Percentiles rank a stretch among this genome's conserved stretches.
Conservation (phyloP, 2,329 filamentous ascomycete species). For the Mycosphaerella arachidis region DNA sequence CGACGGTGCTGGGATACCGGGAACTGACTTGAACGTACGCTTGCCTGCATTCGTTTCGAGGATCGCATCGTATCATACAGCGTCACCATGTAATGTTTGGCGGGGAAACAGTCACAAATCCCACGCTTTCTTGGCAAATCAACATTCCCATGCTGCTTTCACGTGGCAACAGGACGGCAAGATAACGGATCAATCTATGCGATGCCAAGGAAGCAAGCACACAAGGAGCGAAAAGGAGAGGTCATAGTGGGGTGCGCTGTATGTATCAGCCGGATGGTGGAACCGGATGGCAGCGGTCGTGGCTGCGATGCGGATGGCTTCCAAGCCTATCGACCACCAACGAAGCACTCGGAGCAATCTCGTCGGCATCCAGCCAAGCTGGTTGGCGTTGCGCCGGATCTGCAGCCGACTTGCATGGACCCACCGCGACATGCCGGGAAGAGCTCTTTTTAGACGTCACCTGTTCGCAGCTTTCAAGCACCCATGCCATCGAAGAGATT, state of each 20-base stretch:
- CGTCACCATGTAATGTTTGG: not conserved
- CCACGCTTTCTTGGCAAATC: not conserved
- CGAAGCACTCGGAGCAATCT: conserved; percentile 11
- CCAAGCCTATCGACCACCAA: conserved; percentile 9
- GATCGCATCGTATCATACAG: conserved; percentile 1
- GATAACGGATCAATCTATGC: not conserved
- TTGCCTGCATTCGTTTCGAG: not conserved
- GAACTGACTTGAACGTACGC: not conserved
- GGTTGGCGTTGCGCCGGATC: conserved; percentile 10
- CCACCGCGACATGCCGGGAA: conserved; percentile 4
- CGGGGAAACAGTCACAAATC: not conserved
- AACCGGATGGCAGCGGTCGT: conserved; percentile 2
- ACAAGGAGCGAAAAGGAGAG: not conserved
- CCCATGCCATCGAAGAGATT: not conserved
- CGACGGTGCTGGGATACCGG: not conserved
- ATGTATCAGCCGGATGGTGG: conserved; percentile 1
- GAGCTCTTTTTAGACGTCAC: conserved; percentile 12
- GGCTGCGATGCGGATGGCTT: conserved; percentile 5
- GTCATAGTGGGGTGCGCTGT: not conserved
- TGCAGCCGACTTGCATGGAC: conserved; percentile 2
- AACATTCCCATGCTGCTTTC: not conserved
- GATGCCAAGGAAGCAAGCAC: not conserved
- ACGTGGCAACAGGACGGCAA: not conserved
- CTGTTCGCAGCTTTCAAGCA: not conserved
- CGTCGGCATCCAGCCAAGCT: conserved; percentile 5